Conservation (phyloP, 2,329 filamentous ascomycete genomes). For the Phaeosphaeria sp. region DNA sequence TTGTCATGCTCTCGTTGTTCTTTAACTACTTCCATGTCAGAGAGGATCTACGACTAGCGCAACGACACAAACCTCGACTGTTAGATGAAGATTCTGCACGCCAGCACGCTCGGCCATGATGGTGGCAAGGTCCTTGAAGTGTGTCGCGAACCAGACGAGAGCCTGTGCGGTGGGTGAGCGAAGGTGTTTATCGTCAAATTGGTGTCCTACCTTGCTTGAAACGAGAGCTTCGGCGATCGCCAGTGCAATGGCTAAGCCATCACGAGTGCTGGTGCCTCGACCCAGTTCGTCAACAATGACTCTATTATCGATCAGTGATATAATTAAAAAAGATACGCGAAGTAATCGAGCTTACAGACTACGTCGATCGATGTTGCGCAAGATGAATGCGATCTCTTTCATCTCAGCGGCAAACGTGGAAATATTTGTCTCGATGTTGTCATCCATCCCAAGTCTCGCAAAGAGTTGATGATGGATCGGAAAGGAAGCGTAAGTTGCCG, state of each 20-base stretch:
- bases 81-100: conserved; percentile 82
- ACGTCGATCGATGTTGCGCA: conserved; percentile 77
- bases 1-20: conserved; percentile 71
- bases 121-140: conserved; percentile 82
- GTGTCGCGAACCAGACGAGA: conserved; percentile 90
- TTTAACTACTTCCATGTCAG: conserved; percentile 35
- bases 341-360: conserved; percentile 60
- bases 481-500: conserved; percentile 82
- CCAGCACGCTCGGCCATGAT: conserved; percentile 78
- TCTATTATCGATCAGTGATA: conserved; percentile 13
- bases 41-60: too few relatives aligned
- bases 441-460: conserved; percentile 83
- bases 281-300: conserved; percentile 92
- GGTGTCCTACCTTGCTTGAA: conserved; percentile 60
- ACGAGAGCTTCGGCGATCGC: conserved; percentile 89
- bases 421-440: conserved; percentile 86
- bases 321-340: too few relatives aligned
- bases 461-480: conserved; percentile 84
- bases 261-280: conserved; percentile 84
- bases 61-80: conserved; percentile 65
- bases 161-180: conserved; percentile 53
- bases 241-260: conserved; percentile 87
- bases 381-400: conserved; percentile 92
- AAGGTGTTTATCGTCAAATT: background rate
- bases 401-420: conserved; percentile 96